A percentile compares a stretch with the other conserved stretches of the same genome.
Conservation (phyloP, 208 protist genomes). For the Leptomonas seymouri region DNA sequence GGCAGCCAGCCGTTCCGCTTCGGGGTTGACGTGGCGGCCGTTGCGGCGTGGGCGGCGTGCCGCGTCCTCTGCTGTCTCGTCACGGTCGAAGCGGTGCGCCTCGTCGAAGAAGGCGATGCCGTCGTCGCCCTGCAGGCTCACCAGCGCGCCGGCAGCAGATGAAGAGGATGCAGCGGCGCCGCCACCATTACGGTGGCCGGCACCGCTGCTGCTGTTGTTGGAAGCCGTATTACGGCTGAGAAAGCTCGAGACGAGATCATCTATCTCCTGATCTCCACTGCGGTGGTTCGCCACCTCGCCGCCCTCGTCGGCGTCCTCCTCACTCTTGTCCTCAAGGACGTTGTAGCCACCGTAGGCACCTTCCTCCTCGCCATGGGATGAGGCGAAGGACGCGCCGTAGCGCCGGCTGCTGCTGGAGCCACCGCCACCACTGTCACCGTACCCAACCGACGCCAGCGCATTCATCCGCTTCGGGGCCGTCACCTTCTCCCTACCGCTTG, state of each 20-base stretch:
- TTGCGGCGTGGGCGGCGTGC: constrained; percentile 3
- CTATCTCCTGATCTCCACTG: constrained; percentile 39
- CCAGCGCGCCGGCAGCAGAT: neutral
- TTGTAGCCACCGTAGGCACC: constrained; percentile 53
- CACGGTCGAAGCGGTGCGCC: constrained; percentile 21
- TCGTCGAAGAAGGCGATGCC: constrained; percentile 63
- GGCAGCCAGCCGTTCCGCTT: constrained; percentile 29
- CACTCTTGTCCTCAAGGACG: constrained; percentile 64
- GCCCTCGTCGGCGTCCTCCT: constrained; percentile 21
- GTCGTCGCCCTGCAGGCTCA: constrained; percentile 37
- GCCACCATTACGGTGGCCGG: no score
- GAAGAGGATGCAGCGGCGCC: neutral
- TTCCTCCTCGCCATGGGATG: constrained; percentile 19
- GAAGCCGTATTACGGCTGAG: constrained; percentile 27
- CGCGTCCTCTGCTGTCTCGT: constrained; percentile 35
- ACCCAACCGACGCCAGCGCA: constrained; percentile 36
- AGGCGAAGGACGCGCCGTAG: constrained; percentile 7
- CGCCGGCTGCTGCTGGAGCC: neutral
- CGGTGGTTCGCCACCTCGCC: constrained; percentile 10
- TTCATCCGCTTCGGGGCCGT: constrained; percentile 14
- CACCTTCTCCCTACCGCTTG: neutral
- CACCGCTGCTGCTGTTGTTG: neutral
- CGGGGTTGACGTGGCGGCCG: constrained; percentile 23
- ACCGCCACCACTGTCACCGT: constrained; percentile 4
- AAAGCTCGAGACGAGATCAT: constrained; percentile 58